phyloP scores from a whole-genome alignment of 108 stramenopile genomes.

The Schizochytrium sp. region DNA sequence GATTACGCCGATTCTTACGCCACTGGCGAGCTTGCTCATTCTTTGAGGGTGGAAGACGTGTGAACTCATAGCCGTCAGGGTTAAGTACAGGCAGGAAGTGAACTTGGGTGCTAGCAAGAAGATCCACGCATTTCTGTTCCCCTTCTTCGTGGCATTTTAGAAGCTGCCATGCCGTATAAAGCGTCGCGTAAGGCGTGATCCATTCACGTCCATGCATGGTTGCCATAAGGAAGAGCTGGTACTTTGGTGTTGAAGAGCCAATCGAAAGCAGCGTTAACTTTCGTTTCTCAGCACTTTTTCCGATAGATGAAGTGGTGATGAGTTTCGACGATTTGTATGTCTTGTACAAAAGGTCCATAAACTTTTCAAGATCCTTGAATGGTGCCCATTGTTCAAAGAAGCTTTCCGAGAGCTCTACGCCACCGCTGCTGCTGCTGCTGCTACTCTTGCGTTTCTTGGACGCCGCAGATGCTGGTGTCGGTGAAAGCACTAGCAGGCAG shows the following conservation, averaged over 20 bases:
- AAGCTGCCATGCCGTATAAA: constrained; percentile 44
- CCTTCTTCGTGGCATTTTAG: not conserved
- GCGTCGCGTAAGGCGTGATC: constrained; percentile 42
- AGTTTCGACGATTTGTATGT: constrained; percentile 14
- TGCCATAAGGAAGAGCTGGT: constrained; percentile 57
- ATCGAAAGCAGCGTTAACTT: not conserved
- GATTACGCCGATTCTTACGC: constrained; percentile 53
- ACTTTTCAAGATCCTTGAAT: constrained; percentile 41
- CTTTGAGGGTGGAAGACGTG: constrained; percentile 9
- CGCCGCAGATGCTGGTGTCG: no score
- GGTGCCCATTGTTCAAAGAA: constrained; percentile 25
- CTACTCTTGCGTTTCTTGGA: no score
- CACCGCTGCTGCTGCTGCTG: no score
- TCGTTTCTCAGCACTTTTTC: constrained; percentile 39
- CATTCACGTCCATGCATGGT: constrained; percentile 58
- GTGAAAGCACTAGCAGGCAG: no score
- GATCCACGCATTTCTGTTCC: not conserved
- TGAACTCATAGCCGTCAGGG: constrained; percentile 55
- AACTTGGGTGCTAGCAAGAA: constrained; percentile 28
- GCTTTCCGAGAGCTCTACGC: not conserved
- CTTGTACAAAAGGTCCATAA: constrained; percentile 28
- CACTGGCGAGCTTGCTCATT: constrained; percentile 47
- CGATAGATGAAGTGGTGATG: not conserved
- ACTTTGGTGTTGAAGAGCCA: constrained; percentile 19
- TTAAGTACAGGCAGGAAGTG: constrained; percentile 52